Evolutionary conservation across 352 stramenopile genomes (phyloP).

Genomic region (Pythium plurisporium): DNA sequence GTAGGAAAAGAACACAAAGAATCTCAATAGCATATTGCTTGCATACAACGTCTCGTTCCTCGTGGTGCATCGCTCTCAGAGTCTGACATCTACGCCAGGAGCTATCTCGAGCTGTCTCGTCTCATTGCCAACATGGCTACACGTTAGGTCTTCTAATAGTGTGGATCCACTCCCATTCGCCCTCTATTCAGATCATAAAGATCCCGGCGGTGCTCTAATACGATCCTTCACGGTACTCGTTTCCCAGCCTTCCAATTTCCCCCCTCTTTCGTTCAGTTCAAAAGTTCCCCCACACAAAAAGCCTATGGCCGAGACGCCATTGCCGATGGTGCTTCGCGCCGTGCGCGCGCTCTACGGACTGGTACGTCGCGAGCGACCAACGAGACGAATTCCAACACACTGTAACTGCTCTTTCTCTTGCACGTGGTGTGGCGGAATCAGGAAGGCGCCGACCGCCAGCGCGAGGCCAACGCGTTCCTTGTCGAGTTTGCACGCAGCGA

Average conservation of each 20-base stretch:
- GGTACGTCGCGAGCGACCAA: constrained; percentile 28
- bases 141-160: constrained; percentile 4
- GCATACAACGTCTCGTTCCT: no score
- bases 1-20: constrained; percentile 3
- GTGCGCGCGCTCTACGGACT: constrained; percentile 61
- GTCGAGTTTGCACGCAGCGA: constrained; percentile 48
- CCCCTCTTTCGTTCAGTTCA: constrained; percentile 2
- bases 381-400: background rate
- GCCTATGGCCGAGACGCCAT: constrained; percentile 17
- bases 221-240: background rate
- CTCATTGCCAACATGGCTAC: constrained; percentile 12
- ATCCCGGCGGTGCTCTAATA: constrained; percentile 4
- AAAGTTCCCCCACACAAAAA: background rate
- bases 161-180: background rate
- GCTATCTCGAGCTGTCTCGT: no score
- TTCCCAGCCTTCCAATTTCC: background rate
- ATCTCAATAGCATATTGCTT: no score
- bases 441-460: constrained; percentile 57
- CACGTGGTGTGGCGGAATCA: constrained; percentile 10
- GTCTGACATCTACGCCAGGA: no score
- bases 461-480: constrained; percentile 66
- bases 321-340: constrained; percentile 47
- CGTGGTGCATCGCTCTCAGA: no score
- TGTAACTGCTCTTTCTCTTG: background rate
- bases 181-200: background rate